Evolutionary conservation across 768 basidiomycete species (phyloP).

Genomic region (Amanita molliuscula): DNA sequence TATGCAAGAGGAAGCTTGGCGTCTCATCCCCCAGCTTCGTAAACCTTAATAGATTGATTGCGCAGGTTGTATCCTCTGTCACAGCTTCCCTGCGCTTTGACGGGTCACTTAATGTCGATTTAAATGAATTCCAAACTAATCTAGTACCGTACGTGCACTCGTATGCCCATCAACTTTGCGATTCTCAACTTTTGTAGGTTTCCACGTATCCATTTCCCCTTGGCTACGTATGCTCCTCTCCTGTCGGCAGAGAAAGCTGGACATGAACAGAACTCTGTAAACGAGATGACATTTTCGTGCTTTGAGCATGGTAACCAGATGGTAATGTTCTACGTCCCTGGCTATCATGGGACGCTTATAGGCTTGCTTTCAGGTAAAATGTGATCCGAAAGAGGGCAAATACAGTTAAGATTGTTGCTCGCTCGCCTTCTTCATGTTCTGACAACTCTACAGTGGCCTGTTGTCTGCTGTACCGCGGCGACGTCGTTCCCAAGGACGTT

Average conservation of each 20-base stretch:
- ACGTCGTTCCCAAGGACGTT: conserved; percentile 95
- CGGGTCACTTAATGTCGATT: conserved; percentile 93
- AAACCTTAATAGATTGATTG: conserved; percentile 94
- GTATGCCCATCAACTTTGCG: background rate
- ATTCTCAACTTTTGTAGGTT: conserved; percentile 39
- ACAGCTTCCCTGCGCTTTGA: conserved; percentile 97
- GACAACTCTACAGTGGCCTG: conserved; percentile 63
- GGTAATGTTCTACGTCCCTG: conserved; percentile 25
- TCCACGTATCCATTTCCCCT: conserved; percentile 97
- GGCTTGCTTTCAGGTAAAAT: conserved; percentile 29
- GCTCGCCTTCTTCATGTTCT: conserved; percentile 7
- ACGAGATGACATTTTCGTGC: conserved; percentile 97
- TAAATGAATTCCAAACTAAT: conserved; percentile 99
- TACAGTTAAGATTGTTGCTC: conserved; percentile 61
- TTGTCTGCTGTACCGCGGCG: conserved; percentile 87
- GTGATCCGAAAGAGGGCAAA: conserved; percentile 96
- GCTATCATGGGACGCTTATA: background rate
- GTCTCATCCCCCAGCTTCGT: conserved; percentile 80
- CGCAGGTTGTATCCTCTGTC: conserved; percentile 98
- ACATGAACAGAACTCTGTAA: conserved; percentile 95
- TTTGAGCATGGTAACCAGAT: conserved; percentile 97
- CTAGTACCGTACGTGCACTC: conserved; percentile 73
- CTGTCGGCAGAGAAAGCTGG: conserved; percentile 89
- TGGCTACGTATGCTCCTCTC: conserved; percentile 92
- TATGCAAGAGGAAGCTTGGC: conserved; percentile 93